These are phyloP conservation scores for Claviceps humidiphila DNA, from an alignment of 2,329 filamentous ascomycete genomes.

Conservation along the genomic window DNA sequence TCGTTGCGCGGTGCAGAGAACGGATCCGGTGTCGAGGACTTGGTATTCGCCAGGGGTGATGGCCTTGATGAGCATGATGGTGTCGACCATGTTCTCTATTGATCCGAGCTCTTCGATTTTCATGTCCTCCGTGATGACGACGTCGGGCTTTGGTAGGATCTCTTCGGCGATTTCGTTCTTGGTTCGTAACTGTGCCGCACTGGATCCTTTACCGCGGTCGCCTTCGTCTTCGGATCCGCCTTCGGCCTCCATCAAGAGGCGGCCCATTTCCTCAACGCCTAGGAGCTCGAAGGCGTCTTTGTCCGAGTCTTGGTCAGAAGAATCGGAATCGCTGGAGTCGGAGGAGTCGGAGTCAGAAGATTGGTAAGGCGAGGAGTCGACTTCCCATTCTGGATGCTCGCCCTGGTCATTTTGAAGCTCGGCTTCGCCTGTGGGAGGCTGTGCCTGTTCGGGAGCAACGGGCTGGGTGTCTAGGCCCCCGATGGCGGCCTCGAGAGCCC, in stretches of 20 bases:
- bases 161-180: conserved; percentile 65
- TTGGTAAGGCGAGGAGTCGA: conserved; percentile 63
- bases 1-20: conserved; percentile 66
- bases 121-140: conserved; percentile 66
- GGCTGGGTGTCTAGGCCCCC: conserved; percentile 18
- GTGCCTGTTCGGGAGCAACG: conserved; percentile 7
- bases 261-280: conserved; percentile 69
- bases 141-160: conserved; percentile 57
- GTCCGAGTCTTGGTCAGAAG: conserved; percentile 40
- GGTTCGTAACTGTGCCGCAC: conserved; percentile 48
- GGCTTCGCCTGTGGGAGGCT: conserved; percentile 4
- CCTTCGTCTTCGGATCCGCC: conserved; percentile 68
- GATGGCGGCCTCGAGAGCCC: conserved; percentile 31
- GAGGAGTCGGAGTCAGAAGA: conserved; percentile 35
- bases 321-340: conserved; percentile 45
- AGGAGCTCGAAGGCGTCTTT: conserved; percentile 59
- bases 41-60: conserved; percentile 68
- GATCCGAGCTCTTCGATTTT: conserved; percentile 62
- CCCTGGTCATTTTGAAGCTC: conserved; percentile 20
- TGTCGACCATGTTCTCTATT: conserved; percentile 67
- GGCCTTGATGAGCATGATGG: conserved; percentile 65
- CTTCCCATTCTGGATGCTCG: conserved; percentile 68
- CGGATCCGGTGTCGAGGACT: conserved; percentile 72
- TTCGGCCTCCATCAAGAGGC: conserved; percentile 74
- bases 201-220: conserved; percentile 29